Base-by-base conservation (phyloP, 495 filamentous ascomycete species). In the Aspergillus asperescens region DNA sequence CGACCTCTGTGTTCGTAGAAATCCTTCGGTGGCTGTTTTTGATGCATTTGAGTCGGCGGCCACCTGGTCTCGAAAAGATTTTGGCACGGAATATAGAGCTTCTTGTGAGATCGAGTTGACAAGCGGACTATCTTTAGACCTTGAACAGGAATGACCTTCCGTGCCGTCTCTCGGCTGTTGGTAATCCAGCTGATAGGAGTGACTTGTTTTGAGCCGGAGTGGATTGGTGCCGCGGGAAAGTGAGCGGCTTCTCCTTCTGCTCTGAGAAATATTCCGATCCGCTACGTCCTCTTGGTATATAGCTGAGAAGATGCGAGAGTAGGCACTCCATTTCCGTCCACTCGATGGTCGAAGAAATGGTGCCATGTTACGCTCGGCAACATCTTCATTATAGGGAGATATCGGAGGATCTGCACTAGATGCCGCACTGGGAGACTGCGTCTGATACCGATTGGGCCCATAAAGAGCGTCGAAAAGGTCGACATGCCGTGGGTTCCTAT, bases 321-420 rank as follows among this genome's bases (percentile, higher is more conserved):
- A 64, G 1, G 64, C 39, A n/a, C 55, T 50, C 40, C 57, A 59
- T 31, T 57, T 69, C 27, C 53, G 50, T 32, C 58, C 44, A 35
- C 59, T 61, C 2, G 55, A 42, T 24, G 27, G 56, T 34, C 63
- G 67, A 7, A 74, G 60, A 19, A 74, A 74, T 1, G 65, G 57
- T 8, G 63, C 67, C 65, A 76, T 73, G 39, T 76, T 76, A 8
- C 73, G 68, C 52, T 76, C 73, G 5, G 73, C 73, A 22, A 76
- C 62, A 58, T 76, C 71, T 59, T 76, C 73, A 32, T 76, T 76
- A 53, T 74, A 76, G 4, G 66, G 70, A 18, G 61, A 65, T 12
- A 57, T 63, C 6, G 69, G 70, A 15, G 70, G 66, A 39, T 66
- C 54, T 5, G 58, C 22, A 50, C 39, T 50, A 20, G 58, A 27